Evolutionary conservation across 2,329 filamentous ascomycete species (phyloP).

Genomic region (Phaeosphaeria sp.): DNA sequence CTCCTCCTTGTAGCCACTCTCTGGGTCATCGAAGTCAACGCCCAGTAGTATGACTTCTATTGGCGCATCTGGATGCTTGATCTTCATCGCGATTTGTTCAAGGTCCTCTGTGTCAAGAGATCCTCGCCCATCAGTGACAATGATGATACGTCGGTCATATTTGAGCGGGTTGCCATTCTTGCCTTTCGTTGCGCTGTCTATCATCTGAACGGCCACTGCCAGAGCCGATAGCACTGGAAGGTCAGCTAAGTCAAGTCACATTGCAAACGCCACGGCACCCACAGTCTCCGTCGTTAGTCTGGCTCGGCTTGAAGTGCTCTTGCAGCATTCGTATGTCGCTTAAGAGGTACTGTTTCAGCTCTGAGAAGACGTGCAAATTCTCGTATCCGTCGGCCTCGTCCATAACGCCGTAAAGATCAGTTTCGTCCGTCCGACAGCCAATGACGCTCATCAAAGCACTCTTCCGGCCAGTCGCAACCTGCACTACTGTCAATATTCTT

Average conservation of each 20-base stretch:
- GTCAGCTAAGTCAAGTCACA: slow-evolving; percentile 18
- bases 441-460: slow-evolving; percentile 80
- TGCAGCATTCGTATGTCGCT: slow-evolving; percentile 70
- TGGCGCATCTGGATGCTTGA: slow-evolving; percentile 68
- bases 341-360: slow-evolving; percentile 64
- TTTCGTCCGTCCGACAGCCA: slow-evolving; percentile 76
- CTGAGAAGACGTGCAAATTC: slow-evolving; percentile 76
- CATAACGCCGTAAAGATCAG: slow-evolving; percentile 55
- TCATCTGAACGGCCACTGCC: slow-evolving; percentile 86
- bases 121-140: slow-evolving; percentile 83
- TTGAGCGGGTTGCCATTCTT: slow-evolving; percentile 58
- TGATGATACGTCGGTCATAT: slow-evolving; percentile 64
- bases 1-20: slow-evolving; percentile 92
- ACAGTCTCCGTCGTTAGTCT: slow-evolving; percentile 76
- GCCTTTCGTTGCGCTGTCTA: slow-evolving; percentile 81
- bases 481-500: neutral
- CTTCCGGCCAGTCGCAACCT: slow-evolving; percentile 73
- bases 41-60: slow-evolving; percentile 85
- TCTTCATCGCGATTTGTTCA: slow-evolving; percentile 72
- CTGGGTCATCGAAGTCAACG: slow-evolving; percentile 89
- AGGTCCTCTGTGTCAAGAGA: slow-evolving; percentile 75
- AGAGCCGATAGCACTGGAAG: slow-evolving; percentile 75
- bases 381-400: slow-evolving; percentile 74
- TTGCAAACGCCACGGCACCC: slow-evolving; percentile 19
- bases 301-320: slow-evolving; percentile 69